Evolutionary conservation across 2,329 filamentous ascomycete genomes (phyloP).

Genomic region (Aspergillus sojae): DNA sequence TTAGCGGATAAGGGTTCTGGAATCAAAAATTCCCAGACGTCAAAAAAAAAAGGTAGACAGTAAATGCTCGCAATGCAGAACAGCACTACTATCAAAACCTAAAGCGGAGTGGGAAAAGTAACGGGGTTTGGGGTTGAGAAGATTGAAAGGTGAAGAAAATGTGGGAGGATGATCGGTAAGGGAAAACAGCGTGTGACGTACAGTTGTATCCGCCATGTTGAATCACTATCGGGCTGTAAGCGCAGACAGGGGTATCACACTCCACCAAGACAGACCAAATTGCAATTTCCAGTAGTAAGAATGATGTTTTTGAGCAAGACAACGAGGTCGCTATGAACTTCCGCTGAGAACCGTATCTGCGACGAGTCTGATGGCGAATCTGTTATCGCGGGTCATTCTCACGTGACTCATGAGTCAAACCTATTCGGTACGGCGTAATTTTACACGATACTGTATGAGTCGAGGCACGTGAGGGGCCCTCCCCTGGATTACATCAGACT

Average conservation of each 20-base stretch:
- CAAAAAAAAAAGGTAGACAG: conserved; percentile 3
- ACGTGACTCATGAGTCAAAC: conserved; percentile 25
- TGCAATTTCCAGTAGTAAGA: background rate
- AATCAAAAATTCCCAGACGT: conserved; percentile 13
- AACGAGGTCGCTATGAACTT: conserved; percentile 2
- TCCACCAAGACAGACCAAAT: conserved; percentile 5
- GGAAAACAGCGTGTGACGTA: conserved; percentile 43
- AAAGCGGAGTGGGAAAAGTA: conserved; percentile 20
- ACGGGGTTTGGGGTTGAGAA: conserved; percentile 25
- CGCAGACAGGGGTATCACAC: conserved; percentile 3
- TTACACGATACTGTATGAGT: conserved; percentile 12
- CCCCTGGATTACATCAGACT: conserved; percentile 19
- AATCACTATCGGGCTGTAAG: conserved; percentile 1
- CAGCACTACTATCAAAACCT: conserved; percentile 2
- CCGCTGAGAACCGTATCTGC: conserved; percentile 6
- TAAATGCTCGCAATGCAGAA: background rate
- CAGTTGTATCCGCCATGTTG: conserved; percentile 45
- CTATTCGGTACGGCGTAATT: background rate
- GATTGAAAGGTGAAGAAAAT: conserved; percentile 41
- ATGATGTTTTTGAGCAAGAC: background rate
- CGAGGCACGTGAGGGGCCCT: conserved; percentile 9
- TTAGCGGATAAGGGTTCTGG: conserved; percentile 27
- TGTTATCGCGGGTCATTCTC: conserved; percentile 22
- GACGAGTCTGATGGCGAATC: conserved; percentile 22
- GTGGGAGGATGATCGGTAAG: conserved; percentile 43